Evolutionary conservation across 306 rosid genomes (phyloP).

Genomic region (Ziziphus jujuba): DNA sequence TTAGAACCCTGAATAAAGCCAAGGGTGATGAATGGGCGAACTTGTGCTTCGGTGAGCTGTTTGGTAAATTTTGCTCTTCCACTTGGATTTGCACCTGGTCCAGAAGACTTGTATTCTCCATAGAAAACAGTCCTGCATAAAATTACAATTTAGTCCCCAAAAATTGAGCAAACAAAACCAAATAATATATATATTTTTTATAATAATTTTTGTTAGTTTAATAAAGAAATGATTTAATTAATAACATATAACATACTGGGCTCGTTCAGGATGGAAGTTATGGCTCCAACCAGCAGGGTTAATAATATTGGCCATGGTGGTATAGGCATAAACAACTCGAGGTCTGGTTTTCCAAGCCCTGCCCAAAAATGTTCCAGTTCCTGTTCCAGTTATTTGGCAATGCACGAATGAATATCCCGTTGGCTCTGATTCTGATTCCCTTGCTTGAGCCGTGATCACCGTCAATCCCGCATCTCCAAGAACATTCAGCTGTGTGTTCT

Average conservation of each 20-base stretch:
- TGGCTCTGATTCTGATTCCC: constrained; percentile 6
- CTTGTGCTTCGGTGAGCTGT: constrained; percentile 22
- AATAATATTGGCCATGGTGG: constrained; percentile 26
- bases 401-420: constrained; percentile 54
- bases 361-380: constrained; percentile 39
- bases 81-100: constrained; percentile 18
- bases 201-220: neutral
- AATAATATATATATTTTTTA: too few relatives aligned
- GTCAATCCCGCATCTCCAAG: constrained; percentile 19
- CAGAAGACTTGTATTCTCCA: constrained; percentile 43
- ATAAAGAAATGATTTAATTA: too few relatives aligned
- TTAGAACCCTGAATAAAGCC: constrained; percentile 38
- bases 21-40: constrained; percentile 37
- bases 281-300: constrained; percentile 43
- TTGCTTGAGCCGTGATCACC: constrained; percentile 59
- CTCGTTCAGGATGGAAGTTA: constrained; percentile 9
- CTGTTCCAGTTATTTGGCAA: constrained; percentile 40
- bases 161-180: too few relatives aligned
- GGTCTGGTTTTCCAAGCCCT: constrained; percentile 55
- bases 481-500: constrained; percentile 41
- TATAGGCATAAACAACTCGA: constrained; percentile 44
- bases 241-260: constrained; percentile 11
- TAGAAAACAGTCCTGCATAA: constrained; percentile 32
- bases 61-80: constrained; percentile 20
- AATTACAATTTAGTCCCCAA: neutral